phyloP scores from a whole-genome alignment of 345 rosid genomes.

The Dimocarpus longan region DNA sequence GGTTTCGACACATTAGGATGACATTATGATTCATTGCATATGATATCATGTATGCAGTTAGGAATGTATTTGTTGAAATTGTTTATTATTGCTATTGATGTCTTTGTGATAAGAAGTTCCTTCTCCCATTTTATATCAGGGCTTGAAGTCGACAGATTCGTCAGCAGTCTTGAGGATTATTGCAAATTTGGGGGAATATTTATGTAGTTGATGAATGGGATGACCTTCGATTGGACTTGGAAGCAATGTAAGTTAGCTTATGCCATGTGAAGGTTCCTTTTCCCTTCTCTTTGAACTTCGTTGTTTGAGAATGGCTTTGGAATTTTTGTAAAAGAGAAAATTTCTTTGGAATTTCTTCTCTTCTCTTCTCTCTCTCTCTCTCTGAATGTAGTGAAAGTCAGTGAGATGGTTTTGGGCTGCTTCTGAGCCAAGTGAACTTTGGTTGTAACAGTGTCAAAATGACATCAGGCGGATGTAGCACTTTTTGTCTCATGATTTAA shows the following conservation, averaged over 20 bases:
- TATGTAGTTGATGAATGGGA: neutral
- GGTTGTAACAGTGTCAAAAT: neutral
- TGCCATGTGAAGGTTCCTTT: neutral
- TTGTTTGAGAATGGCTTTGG: conserved; percentile 9
- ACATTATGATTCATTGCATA: neutral
- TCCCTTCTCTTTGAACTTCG: neutral
- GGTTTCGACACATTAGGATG: neutral
- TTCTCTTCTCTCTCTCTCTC: neutral
- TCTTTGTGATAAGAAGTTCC: neutral
- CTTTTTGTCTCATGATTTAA: neutral
- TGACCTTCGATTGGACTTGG: neutral
- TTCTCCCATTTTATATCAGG: neutral
- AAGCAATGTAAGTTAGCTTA: neutral
- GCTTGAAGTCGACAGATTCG: neutral
- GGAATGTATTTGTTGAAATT: neutral
- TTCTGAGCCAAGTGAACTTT: neutral
- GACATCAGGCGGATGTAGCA: neutral
- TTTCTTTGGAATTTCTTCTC: neutral
- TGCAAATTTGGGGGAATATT: neutral
- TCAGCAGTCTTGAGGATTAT: neutral
- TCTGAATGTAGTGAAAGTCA: neutral
- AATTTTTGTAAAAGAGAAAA: neutral
- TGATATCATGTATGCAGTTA: neutral
- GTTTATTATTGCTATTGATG: neutral
- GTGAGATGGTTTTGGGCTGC: neutral